Conservation (phyloP, 305 asterid genomes). For the Fraxinus paxiana region DNA sequence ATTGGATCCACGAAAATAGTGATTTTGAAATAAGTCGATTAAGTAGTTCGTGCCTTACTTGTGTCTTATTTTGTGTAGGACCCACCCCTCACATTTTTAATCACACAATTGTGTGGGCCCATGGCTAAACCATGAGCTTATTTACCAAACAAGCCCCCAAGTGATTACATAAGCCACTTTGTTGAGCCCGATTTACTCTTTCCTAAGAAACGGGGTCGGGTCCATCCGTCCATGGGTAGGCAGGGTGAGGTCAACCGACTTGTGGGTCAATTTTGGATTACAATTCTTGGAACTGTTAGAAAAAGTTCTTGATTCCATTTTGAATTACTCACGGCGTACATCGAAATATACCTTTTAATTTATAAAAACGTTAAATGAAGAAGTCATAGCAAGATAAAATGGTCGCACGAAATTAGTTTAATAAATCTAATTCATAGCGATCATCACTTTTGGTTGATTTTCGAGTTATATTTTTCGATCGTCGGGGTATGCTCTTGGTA, state of each 20-base stretch:
- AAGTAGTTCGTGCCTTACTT: not conserved
- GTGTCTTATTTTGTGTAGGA: not conserved
- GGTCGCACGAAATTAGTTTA: not conserved
- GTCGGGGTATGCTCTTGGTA: not conserved
- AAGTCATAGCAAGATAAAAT: not conserved
- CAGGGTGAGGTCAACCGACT: not conserved
- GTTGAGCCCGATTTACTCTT: not conserved
- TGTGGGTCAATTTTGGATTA: not conserved
- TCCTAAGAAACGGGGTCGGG: not conserved
- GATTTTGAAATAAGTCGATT: not conserved
- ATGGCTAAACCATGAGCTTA: not conserved
- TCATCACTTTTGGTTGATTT: not conserved
- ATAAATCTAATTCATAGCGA: not conserved
- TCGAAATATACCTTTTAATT: not conserved
- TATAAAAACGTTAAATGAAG: too few species aligned
- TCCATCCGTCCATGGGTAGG: not conserved
- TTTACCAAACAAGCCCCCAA: not conserved
- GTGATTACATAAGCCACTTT: not conserved
- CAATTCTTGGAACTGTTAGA: not conserved
- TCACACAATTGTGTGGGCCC: not conserved
- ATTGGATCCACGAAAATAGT: not conserved
- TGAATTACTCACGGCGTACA: not conserved
- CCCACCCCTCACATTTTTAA: not conserved
- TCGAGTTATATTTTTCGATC: too few species aligned
- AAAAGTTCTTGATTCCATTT: not conserved